Evolutionary conservation across 139 green algal genomes (phyloP).

Genomic region (Pleodorina starrii): DNA sequence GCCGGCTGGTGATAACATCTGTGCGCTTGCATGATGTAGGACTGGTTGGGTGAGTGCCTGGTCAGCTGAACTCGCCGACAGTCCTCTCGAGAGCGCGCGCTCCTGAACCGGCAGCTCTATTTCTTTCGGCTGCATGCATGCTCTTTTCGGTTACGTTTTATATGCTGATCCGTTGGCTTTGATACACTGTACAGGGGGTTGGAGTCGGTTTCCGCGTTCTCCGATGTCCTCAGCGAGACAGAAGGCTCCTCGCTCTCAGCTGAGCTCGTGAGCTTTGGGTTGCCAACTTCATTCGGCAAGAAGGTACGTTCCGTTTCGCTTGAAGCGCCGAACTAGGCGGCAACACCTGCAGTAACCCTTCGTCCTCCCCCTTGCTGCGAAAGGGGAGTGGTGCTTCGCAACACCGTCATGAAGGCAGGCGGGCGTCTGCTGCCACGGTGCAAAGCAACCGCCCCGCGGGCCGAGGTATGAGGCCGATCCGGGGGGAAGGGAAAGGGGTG

Average conservation of each 20-base stretch:
- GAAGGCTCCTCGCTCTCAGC: neutral
- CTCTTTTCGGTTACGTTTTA: neutral
- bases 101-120: neutral
- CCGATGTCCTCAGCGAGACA: conserved; percentile 13
- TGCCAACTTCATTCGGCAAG: conserved; percentile 32
- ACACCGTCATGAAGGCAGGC: neutral
- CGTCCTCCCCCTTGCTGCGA: neutral
- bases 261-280: conserved; percentile 16
- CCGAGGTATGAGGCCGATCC: neutral
- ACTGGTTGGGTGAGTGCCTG: conserved; percentile 32
- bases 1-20: conserved; percentile 21
- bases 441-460: neutral
- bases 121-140: no score
- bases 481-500: no score
- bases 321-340: no score
- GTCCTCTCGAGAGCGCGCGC: neutral
- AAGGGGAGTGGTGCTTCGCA: neutral
- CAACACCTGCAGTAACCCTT: neutral
- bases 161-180: neutral
- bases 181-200: neutral
- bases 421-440: neutral
- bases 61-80: neutral
- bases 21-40: conserved; percentile 26
- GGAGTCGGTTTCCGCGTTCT: neutral
- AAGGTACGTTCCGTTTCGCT: neutral